phyloP scores from a whole-genome alignment of 257 asterid species.

The Scutellaria barbata region DNA sequence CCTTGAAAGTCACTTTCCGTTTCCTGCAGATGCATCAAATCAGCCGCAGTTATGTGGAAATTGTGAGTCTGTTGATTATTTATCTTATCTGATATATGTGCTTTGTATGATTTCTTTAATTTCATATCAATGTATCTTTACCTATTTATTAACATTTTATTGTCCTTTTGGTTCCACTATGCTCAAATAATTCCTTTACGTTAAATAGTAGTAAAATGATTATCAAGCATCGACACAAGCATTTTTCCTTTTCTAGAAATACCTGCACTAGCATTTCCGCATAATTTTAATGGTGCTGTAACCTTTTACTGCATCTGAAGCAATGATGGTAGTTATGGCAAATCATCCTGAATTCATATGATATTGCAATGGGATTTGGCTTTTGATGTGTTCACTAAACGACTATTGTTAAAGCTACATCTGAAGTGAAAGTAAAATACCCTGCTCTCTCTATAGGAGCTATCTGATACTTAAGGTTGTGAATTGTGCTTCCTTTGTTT shows the following conservation, averaged over 20 bases:
- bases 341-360: neutral
- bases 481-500: neutral
- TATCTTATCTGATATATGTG: neutral
- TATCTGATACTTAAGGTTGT: neutral
- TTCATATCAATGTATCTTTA: neutral
- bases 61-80: conserved; percentile 49
- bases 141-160: neutral
- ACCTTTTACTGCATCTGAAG: conserved; percentile 5
- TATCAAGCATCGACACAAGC: neutral
- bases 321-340: neutral
- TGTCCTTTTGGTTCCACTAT: neutral
- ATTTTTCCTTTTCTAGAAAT: neutral
- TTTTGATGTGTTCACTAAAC: neutral
- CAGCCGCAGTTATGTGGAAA: conserved; percentile 71
- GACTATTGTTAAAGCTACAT: neutral
- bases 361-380: neutral
- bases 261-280: conserved; percentile 12
- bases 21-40: conserved; percentile 56
- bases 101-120: conserved; percentile 3
- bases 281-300: neutral
- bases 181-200: neutral
- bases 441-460: neutral
- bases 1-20: conserved; percentile 52
- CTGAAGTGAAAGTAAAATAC: neutral
- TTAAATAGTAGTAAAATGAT: neutral